A percentile compares a stretch with the other conserved stretches of the same genome.
These are phyloP conservation scores for Suillus paluster DNA, from an alignment of 768 basidiomycete species.

Conservation along the genomic window DNA sequence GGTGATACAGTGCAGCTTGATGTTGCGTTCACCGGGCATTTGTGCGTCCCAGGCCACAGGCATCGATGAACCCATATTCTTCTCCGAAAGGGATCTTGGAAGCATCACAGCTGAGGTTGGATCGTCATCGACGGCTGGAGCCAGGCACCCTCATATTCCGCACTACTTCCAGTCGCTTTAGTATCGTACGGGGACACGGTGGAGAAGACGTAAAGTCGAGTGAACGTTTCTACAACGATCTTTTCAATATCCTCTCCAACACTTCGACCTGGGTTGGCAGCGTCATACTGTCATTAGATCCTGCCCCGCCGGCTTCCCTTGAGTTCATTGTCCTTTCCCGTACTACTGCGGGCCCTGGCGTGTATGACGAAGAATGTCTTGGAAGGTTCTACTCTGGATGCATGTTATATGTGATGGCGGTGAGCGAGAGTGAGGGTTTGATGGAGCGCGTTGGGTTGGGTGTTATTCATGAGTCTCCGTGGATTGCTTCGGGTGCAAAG, in stretches of 20 bases:
- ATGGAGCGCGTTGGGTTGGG: constrained; percentile 27
- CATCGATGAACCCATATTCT: constrained; percentile 11
- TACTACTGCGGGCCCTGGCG: not conserved
- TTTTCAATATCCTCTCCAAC: constrained; percentile 17
- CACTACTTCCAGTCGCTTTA: constrained; percentile 19
- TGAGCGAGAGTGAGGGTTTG: constrained; percentile 10
- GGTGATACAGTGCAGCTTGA: too few species aligned
- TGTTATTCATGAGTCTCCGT: constrained; percentile 20
- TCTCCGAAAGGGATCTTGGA: not conserved
- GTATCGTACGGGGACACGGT: not conserved
- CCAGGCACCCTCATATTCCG: constrained; percentile 26
- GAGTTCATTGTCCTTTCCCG: constrained; percentile 25
- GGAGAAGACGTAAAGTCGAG: not conserved
- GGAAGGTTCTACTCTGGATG: constrained; percentile 19
- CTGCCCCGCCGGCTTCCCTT: constrained; percentile 9
- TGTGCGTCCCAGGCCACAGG: too few species aligned
- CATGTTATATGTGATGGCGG: constrained; percentile 26
- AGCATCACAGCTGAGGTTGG: not conserved
- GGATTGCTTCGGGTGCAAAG: constrained; percentile 7
- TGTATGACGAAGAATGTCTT: constrained; percentile 18
- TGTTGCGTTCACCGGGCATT: too few species aligned
- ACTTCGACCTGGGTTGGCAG: constrained; percentile 12
- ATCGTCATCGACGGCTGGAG: constrained; percentile 8
- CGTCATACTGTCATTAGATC: constrained; percentile 18
- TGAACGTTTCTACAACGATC: constrained; percentile 1